These are phyloP conservation scores for Inosperma sp. DNA, from an alignment of 768 basidiomycete genomes.

Conservation along the genomic window DNA sequence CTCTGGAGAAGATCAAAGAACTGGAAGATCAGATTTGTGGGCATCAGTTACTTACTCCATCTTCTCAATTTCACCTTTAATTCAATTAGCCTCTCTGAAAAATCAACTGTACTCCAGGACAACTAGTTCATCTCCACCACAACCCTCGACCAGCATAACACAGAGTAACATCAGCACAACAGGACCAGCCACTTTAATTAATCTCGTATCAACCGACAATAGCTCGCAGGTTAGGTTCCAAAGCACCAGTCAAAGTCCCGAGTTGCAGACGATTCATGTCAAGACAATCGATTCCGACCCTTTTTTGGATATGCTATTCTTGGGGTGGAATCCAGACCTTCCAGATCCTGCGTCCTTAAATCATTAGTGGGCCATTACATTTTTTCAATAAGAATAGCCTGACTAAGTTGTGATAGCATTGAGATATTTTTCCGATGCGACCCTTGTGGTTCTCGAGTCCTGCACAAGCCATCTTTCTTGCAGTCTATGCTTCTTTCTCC, in stretches of 20 bases:
- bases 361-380: conserved; percentile 59
- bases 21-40: conserved; percentile 76
- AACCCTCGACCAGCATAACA: conserved; percentile 13
- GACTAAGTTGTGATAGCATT: conserved; percentile 48
- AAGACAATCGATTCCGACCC: conserved; percentile 42
- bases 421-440: conserved; percentile 87
- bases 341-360: conserved; percentile 69
- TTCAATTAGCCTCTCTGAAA: conserved; percentile 53
- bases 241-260: conserved; percentile 48
- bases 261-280: conserved; percentile 32
- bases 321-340: conserved; percentile 83
- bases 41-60: conserved; percentile 5
- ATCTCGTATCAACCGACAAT: conserved; percentile 35
- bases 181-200: conserved; percentile 30
- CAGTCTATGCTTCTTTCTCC: conserved; percentile 78
- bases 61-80: conserved; percentile 9
- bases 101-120: conserved; percentile 51
- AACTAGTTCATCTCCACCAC: conserved; percentile 38
- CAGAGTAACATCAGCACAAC: conserved; percentile 36
- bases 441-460: conserved; percentile 78
- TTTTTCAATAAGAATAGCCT: conserved; percentile 11
- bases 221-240: conserved; percentile 36
- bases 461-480: conserved; percentile 78
- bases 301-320: conserved; percentile 62
- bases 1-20: conserved; percentile 70